Percentiles rank a stretch among this genome's conserved stretches.
These are phyloP conservation scores for Oryza nivara DNA, from an alignment of 176 grass and related monocot genomes.

Conservation along the genomic window DNA sequence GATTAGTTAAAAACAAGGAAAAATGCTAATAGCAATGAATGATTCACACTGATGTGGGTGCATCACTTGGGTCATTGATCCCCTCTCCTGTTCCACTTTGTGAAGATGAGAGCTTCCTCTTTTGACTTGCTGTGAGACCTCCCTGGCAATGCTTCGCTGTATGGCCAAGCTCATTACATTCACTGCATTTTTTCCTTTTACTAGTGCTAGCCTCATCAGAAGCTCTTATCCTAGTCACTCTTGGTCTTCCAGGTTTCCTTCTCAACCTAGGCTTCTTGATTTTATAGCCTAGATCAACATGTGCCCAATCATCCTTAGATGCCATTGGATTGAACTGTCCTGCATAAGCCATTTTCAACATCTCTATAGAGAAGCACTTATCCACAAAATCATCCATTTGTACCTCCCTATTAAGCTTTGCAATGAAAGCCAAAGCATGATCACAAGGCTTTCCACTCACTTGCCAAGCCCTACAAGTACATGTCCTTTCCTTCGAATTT, in stretches of 20 bases:
- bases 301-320: too few species aligned
- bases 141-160: neutral
- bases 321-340: too few species aligned
- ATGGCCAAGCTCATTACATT: neutral
- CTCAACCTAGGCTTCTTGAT: neutral
- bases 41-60: too few species aligned
- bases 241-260: slow-evolving; percentile 4
- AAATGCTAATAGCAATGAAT: too few species aligned
- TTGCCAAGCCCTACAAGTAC: neutral
- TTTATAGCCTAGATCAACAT: neutral
- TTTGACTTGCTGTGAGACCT: neutral
- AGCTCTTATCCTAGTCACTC: neutral
- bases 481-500: too few species aligned
- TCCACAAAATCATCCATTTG: neutral
- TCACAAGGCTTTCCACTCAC: neutral
- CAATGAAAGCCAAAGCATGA: neutral
- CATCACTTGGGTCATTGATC: too few species aligned
- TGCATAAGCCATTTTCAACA: neutral
- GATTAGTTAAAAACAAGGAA: too few species aligned
- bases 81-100: too few species aligned
- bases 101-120: neutral
- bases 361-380: neutral
- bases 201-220: neutral
- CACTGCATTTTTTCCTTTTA: neutral
- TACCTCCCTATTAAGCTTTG: neutral